Base-by-base conservation (phyloP, 2,329 filamentous ascomycete genomes). In the Xylaria polymorpha region DNA sequence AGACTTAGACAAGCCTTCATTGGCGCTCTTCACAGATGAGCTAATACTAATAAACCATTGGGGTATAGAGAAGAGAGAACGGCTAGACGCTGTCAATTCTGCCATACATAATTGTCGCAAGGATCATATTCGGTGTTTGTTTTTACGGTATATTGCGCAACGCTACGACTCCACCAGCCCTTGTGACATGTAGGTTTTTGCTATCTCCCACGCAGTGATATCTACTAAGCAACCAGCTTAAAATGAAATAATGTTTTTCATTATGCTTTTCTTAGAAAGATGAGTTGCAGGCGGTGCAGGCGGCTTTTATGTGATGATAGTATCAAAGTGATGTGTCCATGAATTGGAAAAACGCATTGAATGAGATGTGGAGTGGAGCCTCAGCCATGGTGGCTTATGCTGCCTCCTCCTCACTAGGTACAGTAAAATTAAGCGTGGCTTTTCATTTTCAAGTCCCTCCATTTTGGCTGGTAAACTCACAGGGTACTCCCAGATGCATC, bases 31-130 rank as follows among this genome's bases (percentile, higher is more conserved):
- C 58, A 43, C 10, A 44, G 51, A 61, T 61, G 63, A 64, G 60
- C 58, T 66, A 60, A 69, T 71, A 61, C 12, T 69, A 69, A 69
- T 71, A 66, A 60, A 35, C 59, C 44, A 59, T 4, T 50, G 55
- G 10, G 66, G 41, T 35, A 18, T 53, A 22, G 43, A 8, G 18
- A 56, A 20, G 37, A 20, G 12, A 29, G 7, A 10, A 15, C 25
- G 8, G 25, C 25, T n/a, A 5, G 7, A 7, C 6, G 25, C 7
- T 32, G 25, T 29, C 25, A 50, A 51, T 51, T 29, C 7, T 12
- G 48, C 2, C 18, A 15, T 18, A 20, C 10, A 20, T 6, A 3
- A 7, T 51, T 32, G 48, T 29, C 22, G 22, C 20, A 22, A 50
- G 46, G 8, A 29, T 12, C 35, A 35, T 18, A 12, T 37, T n/a